These are phyloP conservation scores for Ceratobasidium sp. DNA, from an alignment of 1,284 basidiomycete genomes.

Conservation along the genomic window DNA sequence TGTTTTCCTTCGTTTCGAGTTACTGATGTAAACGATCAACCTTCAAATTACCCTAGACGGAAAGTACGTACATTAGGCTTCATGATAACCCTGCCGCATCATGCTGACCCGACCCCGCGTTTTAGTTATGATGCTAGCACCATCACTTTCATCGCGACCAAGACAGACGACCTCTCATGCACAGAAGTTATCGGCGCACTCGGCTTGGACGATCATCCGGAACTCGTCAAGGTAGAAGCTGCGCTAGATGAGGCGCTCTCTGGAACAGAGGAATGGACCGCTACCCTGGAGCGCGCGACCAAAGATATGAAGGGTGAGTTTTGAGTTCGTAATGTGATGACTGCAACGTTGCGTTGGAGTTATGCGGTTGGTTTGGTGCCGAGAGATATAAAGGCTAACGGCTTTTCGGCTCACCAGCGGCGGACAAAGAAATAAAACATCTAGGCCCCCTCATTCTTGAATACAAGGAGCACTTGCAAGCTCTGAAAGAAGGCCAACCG, in stretches of 20 bases:
- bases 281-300: neutral
- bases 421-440: slow-evolving; percentile 53
- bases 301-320: slow-evolving; percentile 16
- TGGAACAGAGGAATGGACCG: slow-evolving; percentile 56
- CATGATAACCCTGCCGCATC: neutral
- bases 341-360: neutral
- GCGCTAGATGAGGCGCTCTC: slow-evolving; percentile 57
- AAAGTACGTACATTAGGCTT: slow-evolving; percentile 57
- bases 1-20: neutral
- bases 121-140: slow-evolving; percentile 64
- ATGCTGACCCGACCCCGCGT: neutral
- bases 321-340: neutral
- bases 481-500: slow-evolving; percentile 59
- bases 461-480: slow-evolving; percentile 61
- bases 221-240: slow-evolving; percentile 63
- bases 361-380: neutral
- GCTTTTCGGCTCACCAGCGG: neutral
- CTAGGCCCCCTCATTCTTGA: slow-evolving; percentile 58
- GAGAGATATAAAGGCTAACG: neutral
- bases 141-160: slow-evolving; percentile 72
- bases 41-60: slow-evolving; percentile 56
- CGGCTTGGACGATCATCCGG: slow-evolving; percentile 62
- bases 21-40: neutral
- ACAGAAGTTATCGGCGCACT: slow-evolving; percentile 60
- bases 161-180: slow-evolving; percentile 66